phyloP scores from a whole-genome alignment of 106 monocot genomes.

The Amphibolis antarctica region DNA sequence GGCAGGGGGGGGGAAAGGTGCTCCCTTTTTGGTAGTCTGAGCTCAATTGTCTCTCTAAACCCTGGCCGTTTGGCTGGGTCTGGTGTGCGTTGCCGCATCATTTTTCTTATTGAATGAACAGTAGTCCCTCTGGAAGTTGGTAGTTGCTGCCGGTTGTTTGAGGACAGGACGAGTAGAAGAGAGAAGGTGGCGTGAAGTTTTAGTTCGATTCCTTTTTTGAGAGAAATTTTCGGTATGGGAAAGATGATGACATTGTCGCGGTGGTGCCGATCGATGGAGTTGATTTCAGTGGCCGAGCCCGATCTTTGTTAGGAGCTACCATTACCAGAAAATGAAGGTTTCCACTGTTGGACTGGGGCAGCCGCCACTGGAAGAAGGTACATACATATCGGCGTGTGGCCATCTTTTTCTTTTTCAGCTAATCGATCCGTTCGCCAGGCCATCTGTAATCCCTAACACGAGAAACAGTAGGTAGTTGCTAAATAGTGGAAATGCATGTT shows the following conservation, averaged over 20 bases:
- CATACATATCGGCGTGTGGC: conserved; percentile 8
- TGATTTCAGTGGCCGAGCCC: not conserved
- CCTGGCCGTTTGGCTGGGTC: too few species aligned
- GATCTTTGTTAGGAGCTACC: conserved; percentile 1
- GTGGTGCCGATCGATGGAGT: not conserved
- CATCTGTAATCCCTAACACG: not conserved
- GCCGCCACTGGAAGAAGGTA: conserved; percentile 46
- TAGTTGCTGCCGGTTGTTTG: too few species aligned
- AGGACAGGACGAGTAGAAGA: not conserved
- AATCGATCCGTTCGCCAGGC: too few species aligned
- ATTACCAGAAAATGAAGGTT: conserved; percentile 38
- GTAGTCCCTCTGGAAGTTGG: too few species aligned
- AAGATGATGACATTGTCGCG: not conserved
- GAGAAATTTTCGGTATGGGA: not conserved
- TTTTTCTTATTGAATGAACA: not conserved
- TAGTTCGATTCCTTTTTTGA: too few species aligned
- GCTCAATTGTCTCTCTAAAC: not conserved
- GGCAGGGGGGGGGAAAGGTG: not conserved
- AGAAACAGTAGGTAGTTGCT: not conserved
- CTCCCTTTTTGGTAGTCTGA: not conserved
- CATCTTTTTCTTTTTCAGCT: not conserved
- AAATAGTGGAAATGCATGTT: not conserved
- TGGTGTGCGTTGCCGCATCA: not conserved
- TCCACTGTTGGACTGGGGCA: conserved; percentile 35
- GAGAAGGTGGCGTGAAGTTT: too few species aligned